Evolutionary conservation across 768 basidiomycete genomes (phyloP), one percentile per base, ranked within the genome.

Genomic region (Lactifluus rugatus): DNA sequence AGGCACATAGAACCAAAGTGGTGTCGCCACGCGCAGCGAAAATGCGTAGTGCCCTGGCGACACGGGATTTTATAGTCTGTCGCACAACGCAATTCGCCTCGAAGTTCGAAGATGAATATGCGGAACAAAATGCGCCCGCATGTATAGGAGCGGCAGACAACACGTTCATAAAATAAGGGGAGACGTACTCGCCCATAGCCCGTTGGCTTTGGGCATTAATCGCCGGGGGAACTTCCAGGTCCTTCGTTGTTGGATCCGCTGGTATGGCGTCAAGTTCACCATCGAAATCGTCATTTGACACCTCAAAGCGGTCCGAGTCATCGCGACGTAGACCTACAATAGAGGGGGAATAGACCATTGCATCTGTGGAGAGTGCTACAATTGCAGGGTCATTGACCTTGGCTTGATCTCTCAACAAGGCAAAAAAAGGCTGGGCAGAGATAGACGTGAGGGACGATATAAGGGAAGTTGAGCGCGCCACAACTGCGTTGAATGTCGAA

Each of bases 311-410:
- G 39, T 63, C 62, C 23, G 52, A 54, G 19, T 63, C 62, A 28
- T 60, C 62, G n/a, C 62, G 62, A 49, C 62, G 62, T 41, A 63
- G 21, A 5, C 62, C 59, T 19, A 63, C 59, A 26, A 63, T 49
- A 23, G 45, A 51, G 45, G 62, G 62, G 3, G 59, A 57, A 42
- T 63, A 63, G 3, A 63, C 50, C n/a, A 63, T n/a, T 11, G 62
- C 54, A 41, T 54, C 49, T 8, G 53, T 48, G 26, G 56, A 52
- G 25, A 54, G 26, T n/a, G 50, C 41, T 16, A 41, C 26, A 10
- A 19, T 10, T 7, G 36, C 26, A 23, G 50, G 36, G 11, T 32
- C 31, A 19, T 23, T n/a, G 16, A 56, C 16, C 45, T 45, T 60
- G 31, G 48, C 34, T n/a, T 53, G 44, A 4, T 48, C 42, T 52